These are phyloP conservation scores for Metrosideros polymorpha DNA, from an alignment of 441 rosid species.

Conservation along the genomic window DNA sequence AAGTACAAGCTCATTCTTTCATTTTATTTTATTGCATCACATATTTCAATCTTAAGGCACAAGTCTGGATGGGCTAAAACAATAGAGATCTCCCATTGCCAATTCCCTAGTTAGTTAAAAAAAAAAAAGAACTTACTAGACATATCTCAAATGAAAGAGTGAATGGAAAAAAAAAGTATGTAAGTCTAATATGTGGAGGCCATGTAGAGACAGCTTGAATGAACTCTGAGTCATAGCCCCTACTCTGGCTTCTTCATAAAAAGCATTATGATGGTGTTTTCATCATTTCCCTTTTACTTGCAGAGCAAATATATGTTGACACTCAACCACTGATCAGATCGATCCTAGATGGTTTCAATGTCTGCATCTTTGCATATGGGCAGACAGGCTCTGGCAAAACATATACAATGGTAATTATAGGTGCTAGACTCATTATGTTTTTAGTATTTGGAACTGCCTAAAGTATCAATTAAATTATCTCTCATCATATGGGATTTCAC, in stretches of 20 bases:
- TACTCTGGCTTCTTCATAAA: neutral
- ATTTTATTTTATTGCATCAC: neutral
- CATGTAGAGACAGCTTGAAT: neutral
- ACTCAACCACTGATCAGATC: constrained; percentile 79
- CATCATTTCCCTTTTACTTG: neutral
- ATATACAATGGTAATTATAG: constrained; percentile 66
- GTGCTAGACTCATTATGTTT: neutral
- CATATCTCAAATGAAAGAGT: neutral
- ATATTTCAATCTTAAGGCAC: neutral
- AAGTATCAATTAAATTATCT: neutral
- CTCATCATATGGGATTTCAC: neutral
- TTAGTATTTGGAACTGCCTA: neutral
- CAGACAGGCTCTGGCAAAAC: constrained; percentile 99
- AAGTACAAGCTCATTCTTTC: neutral
- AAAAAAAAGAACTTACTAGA: neutral
- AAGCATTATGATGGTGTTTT: neutral
- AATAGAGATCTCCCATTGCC: neutral
- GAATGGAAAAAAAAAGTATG: neutral
- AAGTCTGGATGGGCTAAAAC: neutral
- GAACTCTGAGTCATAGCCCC: neutral
- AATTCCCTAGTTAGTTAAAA: neutral
- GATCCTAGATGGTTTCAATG: constrained; percentile 86
- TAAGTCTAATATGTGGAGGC: neutral
- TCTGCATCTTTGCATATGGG: constrained; percentile 96
- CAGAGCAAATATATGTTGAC: constrained; percentile 76